phyloP scores from a whole-genome alignment of 768 basidiomycete species.

The Calocera cornea region DNA sequence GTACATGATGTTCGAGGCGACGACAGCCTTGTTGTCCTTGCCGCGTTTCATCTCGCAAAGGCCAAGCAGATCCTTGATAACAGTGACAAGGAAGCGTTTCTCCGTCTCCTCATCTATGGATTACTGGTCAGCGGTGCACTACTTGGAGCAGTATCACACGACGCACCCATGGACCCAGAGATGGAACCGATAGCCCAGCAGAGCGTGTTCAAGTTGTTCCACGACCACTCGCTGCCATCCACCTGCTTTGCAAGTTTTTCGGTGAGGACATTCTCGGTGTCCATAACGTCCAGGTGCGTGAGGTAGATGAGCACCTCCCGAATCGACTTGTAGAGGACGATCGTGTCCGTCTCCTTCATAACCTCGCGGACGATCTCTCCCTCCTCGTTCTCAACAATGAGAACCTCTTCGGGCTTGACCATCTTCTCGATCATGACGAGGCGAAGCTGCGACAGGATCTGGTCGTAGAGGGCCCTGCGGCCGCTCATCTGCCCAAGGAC shows the following conservation, averaged over 20 bases:
- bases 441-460: slow-evolving; percentile 85
- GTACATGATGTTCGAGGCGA: slow-evolving; percentile 93
- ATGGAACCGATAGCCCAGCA: slow-evolving; percentile 99
- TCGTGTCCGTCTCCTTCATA: slow-evolving; percentile 95
- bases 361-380: slow-evolving; percentile 99
- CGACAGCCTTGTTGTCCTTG: slow-evolving; percentile 99
- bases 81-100: slow-evolving; percentile 95
- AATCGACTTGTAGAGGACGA: slow-evolving; percentile 98
- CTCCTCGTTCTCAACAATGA: slow-evolving; percentile 98
- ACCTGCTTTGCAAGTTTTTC: slow-evolving; percentile 97
- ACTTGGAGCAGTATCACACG: not conserved
- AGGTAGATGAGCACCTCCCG: slow-evolving; percentile 94
- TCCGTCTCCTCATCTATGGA: slow-evolving; percentile 88
- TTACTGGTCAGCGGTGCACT: not conserved
- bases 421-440: slow-evolving; percentile 95
- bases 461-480: slow-evolving; percentile 88
- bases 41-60: slow-evolving; percentile 96
- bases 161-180: slow-evolving; percentile 95
- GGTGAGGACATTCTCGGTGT: slow-evolving; percentile 93
- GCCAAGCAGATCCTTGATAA: slow-evolving; percentile 97
- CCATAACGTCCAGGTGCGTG: slow-evolving; percentile 88
- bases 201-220: slow-evolving; percentile 96
- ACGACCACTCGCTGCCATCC: slow-evolving; percentile 96
- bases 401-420: slow-evolving; percentile 99
- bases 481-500: slow-evolving; percentile 22